phyloP scores from a whole-genome alignment of 768 basidiomycete genomes.

The Psilocybe subaeruginosa region DNA sequence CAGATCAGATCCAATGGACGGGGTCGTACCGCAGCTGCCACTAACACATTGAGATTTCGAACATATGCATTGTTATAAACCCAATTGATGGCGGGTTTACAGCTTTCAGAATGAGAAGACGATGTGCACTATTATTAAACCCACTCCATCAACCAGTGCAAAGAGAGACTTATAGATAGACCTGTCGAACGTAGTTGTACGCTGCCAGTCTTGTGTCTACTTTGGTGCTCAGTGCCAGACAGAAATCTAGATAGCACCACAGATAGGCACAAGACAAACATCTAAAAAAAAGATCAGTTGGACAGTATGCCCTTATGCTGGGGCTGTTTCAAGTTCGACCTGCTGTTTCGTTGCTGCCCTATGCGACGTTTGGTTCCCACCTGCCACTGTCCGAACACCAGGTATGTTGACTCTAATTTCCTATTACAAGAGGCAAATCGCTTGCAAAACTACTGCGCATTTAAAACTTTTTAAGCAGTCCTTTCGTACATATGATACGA shows the following conservation, averaged over 20 bases:
- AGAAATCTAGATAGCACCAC: neutral
- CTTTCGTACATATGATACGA: neutral
- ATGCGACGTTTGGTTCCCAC: neutral
- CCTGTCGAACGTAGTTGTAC: neutral
- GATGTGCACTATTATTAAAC: neutral
- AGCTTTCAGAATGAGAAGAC: neutral
- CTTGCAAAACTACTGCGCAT: neutral
- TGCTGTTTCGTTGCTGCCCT: neutral
- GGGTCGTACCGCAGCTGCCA: neutral
- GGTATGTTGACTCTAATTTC: neutral
- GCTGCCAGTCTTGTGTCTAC: neutral
- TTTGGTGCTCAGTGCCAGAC: neutral
- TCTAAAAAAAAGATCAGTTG: neutral
- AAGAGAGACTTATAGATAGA: neutral
- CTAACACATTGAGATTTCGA: neutral
- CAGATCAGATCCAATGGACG: constrained; percentile 2
- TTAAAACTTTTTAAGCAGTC: neutral
- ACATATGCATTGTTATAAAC: neutral
- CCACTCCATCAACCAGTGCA: neutral
- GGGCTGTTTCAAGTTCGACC: neutral
- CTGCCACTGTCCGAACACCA: neutral
- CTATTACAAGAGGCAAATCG: neutral
- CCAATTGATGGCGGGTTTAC: neutral
- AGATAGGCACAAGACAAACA: neutral
- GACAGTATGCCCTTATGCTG: neutral